Base-by-base conservation (phyloP, 805 yeast genomes). In the Hanseniaspora thailandica region DNA sequence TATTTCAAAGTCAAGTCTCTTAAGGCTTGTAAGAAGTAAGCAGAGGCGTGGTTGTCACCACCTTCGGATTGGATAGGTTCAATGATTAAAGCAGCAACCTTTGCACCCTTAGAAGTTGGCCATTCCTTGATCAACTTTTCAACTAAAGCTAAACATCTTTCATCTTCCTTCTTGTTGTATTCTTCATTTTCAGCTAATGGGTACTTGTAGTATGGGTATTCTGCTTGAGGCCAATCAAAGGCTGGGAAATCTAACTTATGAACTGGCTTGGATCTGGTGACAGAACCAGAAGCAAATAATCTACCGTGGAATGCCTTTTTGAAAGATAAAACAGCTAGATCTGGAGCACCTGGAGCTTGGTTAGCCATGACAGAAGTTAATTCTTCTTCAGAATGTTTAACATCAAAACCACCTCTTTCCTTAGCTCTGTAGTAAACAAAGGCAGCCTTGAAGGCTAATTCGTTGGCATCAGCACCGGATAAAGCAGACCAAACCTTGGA, bases 151-250 rank as follows among this genome's bases (percentile, higher is more conserved):
- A 89, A 75, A 67, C 96, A 86, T 64, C 93, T 76, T 57, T 74
- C 79, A 70, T 89, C 97, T 71, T 88, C 96, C 48, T 73, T 67
- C 47, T 72, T 71, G 76, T 89, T 89, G 59, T 71, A 80, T 46
- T 73, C 80, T 40, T 64, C 78, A 65, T 80, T 64, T 49, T 77
- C 75, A 54, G 80, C 89, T 63, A 88, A 76, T 55, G 97, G 97
- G 69, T 87, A 89, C 68, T 81, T 72, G 69, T 86, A 81, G 49
- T 76, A 61, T 58, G 97, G 97, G 74, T 82, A 89, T 58, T 86
- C 87, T 54, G 96, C 96, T 68, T 85, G 88, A 65, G 97, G 97
- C 97, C 97, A 89, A 64, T 86, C 79, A 74, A 89, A 89, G 6
- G 95, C 81, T 57, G 97, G 97, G 71, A 90, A 74, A 69, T 83